phyloP scores from a whole-genome alignment of 2,329 filamentous ascomycete genomes.

The Colletotrichum sansevieriae region DNA sequence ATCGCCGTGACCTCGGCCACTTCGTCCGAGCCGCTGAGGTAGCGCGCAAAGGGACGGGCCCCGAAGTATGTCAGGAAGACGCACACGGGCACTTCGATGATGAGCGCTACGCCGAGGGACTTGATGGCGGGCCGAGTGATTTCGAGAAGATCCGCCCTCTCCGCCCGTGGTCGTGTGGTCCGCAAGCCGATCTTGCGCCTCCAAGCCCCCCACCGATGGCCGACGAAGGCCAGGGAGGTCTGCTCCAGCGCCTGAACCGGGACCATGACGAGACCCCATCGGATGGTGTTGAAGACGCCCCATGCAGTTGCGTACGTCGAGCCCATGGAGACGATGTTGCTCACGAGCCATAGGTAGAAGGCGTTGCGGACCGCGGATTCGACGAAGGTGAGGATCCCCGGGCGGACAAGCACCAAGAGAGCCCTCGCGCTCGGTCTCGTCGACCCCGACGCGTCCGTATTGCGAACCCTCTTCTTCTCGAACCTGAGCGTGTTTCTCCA shows the following conservation, averaged over 20 bases:
- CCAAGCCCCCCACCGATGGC: conserved; percentile 73
- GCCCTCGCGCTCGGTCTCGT: conserved; percentile 56
- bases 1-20: conserved; percentile 72
- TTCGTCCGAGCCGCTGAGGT: conserved; percentile 67
- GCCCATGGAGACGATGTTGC: conserved; percentile 73
- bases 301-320: conserved; percentile 77
- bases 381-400: conserved; percentile 69
- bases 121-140: conserved; percentile 67
- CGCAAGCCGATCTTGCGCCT: conserved; percentile 48
- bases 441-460: conserved; percentile 34
- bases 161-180: conserved; percentile 41
- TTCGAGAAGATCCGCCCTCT: conserved; percentile 43
- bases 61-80: conserved; percentile 73
- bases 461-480: conserved; percentile 16
- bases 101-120: conserved; percentile 66
- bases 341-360: conserved; percentile 78
- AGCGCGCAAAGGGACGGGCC: conserved; percentile 71
- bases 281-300: conserved; percentile 80
- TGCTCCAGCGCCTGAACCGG: conserved; percentile 76
- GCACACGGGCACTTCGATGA: conserved; percentile 72
- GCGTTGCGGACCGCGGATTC: conserved; percentile 78
- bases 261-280: conserved; percentile 82
- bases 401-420: conserved; percentile 65
- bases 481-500: conserved; percentile 53
- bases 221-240: conserved; percentile 74